phyloP scores from a whole-genome alignment of 2,329 filamentous ascomycete species.

The Polytolypa hystricis region DNA sequence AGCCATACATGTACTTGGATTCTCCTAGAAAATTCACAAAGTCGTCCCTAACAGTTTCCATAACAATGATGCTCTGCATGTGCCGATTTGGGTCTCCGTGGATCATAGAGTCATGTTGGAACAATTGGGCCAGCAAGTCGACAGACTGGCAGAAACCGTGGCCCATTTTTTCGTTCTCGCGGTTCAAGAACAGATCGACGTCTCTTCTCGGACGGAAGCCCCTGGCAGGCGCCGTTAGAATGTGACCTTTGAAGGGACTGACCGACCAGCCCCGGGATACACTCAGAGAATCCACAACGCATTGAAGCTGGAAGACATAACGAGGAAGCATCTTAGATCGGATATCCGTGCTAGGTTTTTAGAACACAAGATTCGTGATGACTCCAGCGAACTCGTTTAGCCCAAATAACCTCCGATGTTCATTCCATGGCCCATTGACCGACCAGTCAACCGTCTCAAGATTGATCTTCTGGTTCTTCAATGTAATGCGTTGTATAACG shows the following conservation, averaged over 20 bases:
- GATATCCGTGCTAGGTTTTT: constrained; percentile 31
- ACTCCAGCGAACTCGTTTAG: constrained; percentile 36
- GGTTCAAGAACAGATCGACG: constrained; percentile 35
- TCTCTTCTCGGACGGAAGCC: constrained; percentile 31
- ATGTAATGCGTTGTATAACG: constrained; percentile 29
- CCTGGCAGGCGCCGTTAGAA: constrained; percentile 24
- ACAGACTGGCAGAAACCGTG: constrained; percentile 24
- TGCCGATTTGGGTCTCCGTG: constrained; percentile 15
- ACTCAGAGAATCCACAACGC: constrained; percentile 39
- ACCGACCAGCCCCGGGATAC: constrained; percentile 36
- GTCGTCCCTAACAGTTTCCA: constrained; percentile 19
- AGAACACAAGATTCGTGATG: constrained; percentile 37
- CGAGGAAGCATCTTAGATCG: constrained; percentile 34
- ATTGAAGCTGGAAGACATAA: constrained; percentile 41
- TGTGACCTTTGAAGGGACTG: constrained; percentile 23
- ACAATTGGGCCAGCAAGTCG: constrained; percentile 20
- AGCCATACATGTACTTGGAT: constrained; percentile 25
- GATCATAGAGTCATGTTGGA: constrained; percentile 18
- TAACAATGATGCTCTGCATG: constrained; percentile 8
- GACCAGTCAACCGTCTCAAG: constrained; percentile 36
- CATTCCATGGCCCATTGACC: constrained; percentile 25
- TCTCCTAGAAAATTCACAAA: constrained; percentile 31
- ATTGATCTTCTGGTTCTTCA: constrained; percentile 23
- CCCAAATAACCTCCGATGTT: constrained; percentile 33
- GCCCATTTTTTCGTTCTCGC: constrained; percentile 18